phyloP scores from a whole-genome alignment of 768 basidiomycete genomes.

The Tylopilus balloui region DNA sequence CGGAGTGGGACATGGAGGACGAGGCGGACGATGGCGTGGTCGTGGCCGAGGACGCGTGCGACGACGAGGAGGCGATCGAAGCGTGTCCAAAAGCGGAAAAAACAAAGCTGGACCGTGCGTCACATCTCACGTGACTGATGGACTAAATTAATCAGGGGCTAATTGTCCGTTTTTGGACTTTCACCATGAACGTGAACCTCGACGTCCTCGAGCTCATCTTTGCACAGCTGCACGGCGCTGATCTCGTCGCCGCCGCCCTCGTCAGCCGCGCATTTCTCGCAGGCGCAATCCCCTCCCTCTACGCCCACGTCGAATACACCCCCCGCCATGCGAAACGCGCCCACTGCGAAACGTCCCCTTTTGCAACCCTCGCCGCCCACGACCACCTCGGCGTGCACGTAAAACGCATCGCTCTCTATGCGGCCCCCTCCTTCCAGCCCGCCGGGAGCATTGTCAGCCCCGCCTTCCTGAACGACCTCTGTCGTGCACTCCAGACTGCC shows the following conservation, averaged over 20 bases:
- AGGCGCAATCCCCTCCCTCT: conserved; percentile 60
- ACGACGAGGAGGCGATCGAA: conserved; percentile 22
- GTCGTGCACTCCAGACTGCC: conserved; percentile 44
- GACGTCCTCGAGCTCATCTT: conserved; percentile 75
- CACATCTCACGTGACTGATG: conserved; percentile 13
- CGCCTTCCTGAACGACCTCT: conserved; percentile 50
- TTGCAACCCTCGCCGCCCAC: conserved; percentile 51
- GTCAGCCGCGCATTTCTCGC: conserved; percentile 64
- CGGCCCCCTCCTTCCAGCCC: conserved; percentile 40
- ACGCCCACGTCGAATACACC: conserved; percentile 53
- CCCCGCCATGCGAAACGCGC: conserved; percentile 53
- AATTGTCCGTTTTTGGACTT: not conserved
- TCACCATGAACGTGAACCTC: conserved; percentile 59
- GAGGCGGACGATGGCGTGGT: not conserved
- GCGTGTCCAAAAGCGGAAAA: conserved; percentile 12
- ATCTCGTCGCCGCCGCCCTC: conserved; percentile 57
- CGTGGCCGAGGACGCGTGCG: conserved; percentile 16
- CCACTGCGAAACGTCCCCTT: conserved; percentile 50
- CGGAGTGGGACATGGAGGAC: conserved; percentile 22
- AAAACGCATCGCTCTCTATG: conserved; percentile 52
- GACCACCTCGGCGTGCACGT: conserved; percentile 54
- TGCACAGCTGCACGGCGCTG: conserved; percentile 43
- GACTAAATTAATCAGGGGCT: conserved; percentile 4
- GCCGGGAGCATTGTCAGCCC: conserved; percentile 33
- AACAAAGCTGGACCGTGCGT: conserved; percentile 21